Percentiles rank a stretch among this genome's conserved stretches.
Conservation (phyloP, 2,329 filamentous ascomycete genomes). For the Arthrobotrys sphaeroides region DNA sequence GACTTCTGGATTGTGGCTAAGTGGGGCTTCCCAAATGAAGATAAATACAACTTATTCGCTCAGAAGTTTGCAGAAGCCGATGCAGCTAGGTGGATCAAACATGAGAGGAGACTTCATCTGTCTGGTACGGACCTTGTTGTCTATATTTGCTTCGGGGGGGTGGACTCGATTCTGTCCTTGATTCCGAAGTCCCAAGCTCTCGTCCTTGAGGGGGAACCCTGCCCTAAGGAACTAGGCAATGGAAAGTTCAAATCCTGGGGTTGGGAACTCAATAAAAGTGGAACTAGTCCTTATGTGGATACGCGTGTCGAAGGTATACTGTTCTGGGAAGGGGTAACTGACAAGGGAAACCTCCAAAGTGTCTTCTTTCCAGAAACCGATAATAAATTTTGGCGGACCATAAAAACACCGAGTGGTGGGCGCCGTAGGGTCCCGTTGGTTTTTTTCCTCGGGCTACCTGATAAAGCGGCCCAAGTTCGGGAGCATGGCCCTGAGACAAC, state of each 20-base stretch:
- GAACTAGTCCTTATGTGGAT: constrained; percentile 17
- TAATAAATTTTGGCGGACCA: constrained; percentile 9
- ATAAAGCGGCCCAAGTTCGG: background rate
- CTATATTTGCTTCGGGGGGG: constrained; percentile 2
- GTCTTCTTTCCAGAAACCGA: constrained; percentile 22
- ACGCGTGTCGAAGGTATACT: constrained; percentile 18
- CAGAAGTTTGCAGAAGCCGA: constrained; percentile 19
- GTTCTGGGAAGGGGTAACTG: background rate
- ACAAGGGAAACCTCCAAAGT: background rate
- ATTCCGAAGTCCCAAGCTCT: background rate
- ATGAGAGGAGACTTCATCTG: background rate
- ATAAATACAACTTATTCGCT: constrained; percentile 20
- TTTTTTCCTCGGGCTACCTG: background rate
- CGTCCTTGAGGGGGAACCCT: background rate
- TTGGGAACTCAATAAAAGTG: background rate
- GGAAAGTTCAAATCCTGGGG: constrained; percentile 15
- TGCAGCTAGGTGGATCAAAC: constrained; percentile 16
- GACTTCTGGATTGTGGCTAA: constrained; percentile 22
- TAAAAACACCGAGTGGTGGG: background rate
- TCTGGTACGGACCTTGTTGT: background rate
- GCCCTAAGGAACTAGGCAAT: background rate
- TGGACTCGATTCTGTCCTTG: background rate
- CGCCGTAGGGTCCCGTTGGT: constrained; percentile 4
- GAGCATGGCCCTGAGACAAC: background rate
- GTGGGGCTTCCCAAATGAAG: constrained; percentile 11